Evolutionary conservation across 768 basidiomycete species (phyloP).

Genomic region (Clitopilus passeckerianus): DNA sequence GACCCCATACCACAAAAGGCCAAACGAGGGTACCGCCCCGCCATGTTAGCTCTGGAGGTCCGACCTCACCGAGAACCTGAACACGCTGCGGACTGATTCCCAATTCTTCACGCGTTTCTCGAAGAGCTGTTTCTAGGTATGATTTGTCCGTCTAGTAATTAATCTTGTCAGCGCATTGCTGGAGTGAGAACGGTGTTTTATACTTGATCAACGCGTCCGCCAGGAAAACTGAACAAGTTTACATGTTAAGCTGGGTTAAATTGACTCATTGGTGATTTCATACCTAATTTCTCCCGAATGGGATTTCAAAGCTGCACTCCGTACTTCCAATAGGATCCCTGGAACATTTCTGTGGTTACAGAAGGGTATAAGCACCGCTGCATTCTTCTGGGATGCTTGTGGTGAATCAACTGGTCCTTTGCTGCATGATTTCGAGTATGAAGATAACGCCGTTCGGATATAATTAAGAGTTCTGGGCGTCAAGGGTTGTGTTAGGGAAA

Average conservation of each 20-base stretch:
- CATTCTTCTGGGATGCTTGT: slow-evolving; percentile 27
- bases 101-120: slow-evolving; percentile 75
- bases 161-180: slow-evolving; percentile 1
- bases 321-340: slow-evolving; percentile 67
- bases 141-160: slow-evolving; percentile 43
- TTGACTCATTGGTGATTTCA: slow-evolving; percentile 2
- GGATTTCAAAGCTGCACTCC: slow-evolving; percentile 55
- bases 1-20: slow-evolving; percentile 65
- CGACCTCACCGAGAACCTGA: slow-evolving; percentile 62
- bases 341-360: slow-evolving; percentile 69
- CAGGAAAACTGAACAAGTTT: slow-evolving; percentile 57
- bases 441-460: slow-evolving; percentile 17
- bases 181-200: slow-evolving; percentile 9
- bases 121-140: slow-evolving; percentile 51
- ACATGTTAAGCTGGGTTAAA: background rate
- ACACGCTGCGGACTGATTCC: slow-evolving; percentile 56
- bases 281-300: slow-evolving; percentile 87
- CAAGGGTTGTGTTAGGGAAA: slow-evolving; percentile 33
- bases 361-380: slow-evolving; percentile 72
- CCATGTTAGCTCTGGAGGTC: slow-evolving; percentile 56
- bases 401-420: slow-evolving; percentile 7
- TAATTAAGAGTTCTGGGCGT: slow-evolving; percentile 28
- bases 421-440: background rate
- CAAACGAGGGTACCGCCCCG: slow-evolving; percentile 59
- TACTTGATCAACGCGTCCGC: slow-evolving; percentile 66